Base-by-base conservation (phyloP, 345 rosid genomes). In the Euclidium syriacum region DNA sequence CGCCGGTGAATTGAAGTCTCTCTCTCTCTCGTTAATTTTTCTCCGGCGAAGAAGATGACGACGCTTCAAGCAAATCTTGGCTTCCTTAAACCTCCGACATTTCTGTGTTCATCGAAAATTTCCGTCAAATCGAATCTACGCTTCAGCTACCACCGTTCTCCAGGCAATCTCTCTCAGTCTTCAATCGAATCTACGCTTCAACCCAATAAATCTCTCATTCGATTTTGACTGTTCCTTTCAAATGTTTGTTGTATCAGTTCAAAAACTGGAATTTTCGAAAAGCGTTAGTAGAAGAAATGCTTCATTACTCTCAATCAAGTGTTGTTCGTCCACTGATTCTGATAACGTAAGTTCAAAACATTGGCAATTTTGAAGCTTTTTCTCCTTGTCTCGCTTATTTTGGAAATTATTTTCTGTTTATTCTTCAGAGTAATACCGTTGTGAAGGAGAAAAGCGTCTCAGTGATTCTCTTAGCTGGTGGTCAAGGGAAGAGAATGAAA, bases 401-500 rank as follows among this genome's bases (percentile, higher is more conserved):
- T 16, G 25, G 1, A 55, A 2, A 39, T 4, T 48, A 0, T 10
- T 22, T 17, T 9, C 9, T 12, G 18, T 53, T 10, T 55, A 4
- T 36, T 9, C 36, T 44, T 32, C 51, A 81, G 90, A 75, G 76
- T 55, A 69, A 77, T 30, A 35, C n/a, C 5, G 30, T 68, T 43
- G 88, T 85, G 62, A 78, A 79, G 60, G 89, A 82, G 72, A 81
- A 79, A 17, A 83, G 94, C 33, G 96, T 88, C 10, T 92, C 96
- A 0, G 94, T 92, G 48, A 67, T 92, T 71, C 89, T 92, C 50
- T 70, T 92, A 75, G 94, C 98, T 24, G 96, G 98, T 63, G 98
- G 96, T 39, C 75, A 75, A 74, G 98, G 98, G 68, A 92, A 85
- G 78, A 70, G 98, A 73, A 92, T 92, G 95, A 94, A 95, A 41